Percentiles rank a stretch among this genome's conserved stretches.
Evolutionary conservation across 2,329 filamentous ascomycete species (phyloP).

Genomic region (Apiospora malaysiana): DNA sequence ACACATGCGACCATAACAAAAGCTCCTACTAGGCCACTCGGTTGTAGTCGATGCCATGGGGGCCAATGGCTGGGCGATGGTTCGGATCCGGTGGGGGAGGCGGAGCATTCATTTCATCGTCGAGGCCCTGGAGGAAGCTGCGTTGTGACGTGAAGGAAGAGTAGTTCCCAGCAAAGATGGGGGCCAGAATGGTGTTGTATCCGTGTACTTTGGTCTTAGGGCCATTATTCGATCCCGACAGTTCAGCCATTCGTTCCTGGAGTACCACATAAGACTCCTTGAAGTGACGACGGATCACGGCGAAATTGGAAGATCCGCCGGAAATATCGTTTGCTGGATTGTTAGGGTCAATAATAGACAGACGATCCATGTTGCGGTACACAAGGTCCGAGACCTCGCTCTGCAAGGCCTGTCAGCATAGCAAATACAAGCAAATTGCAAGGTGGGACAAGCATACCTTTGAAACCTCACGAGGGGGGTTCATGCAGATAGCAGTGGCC

Average conservation of each 20-base stretch:
- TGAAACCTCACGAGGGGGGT: constrained; percentile 69
- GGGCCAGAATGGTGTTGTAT: constrained; percentile 67
- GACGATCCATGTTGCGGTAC: constrained; percentile 67
- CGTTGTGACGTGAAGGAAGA: constrained; percentile 74
- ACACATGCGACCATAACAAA: constrained; percentile 2
- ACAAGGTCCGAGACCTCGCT: constrained; percentile 50
- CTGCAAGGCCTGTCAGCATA: constrained; percentile 38
- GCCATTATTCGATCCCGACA: constrained; percentile 43
- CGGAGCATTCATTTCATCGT: constrained; percentile 46
- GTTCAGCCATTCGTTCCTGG: constrained; percentile 60
- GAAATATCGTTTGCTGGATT: constrained; percentile 86
- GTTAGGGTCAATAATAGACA: constrained; percentile 94
- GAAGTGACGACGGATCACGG: constrained; percentile 73
- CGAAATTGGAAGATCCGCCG: constrained; percentile 77
- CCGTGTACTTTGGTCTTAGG: constrained; percentile 30
- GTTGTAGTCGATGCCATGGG: constrained; percentile 9
- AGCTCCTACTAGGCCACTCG: not conserved
- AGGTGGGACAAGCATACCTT: constrained; percentile 64
- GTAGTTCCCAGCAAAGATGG: constrained; percentile 81
- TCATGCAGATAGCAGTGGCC: constrained; percentile 74
- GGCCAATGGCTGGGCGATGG: not conserved
- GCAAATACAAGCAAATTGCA: no score
- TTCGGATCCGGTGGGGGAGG: not conserved
- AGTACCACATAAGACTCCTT: constrained; percentile 65
- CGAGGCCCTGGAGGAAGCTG: constrained; percentile 62